Evolutionary conservation across 2,329 filamentous ascomycete genomes (phyloP), one percentile per base, ranked within the genome.

Genomic region (Calonectria hongkongensis): DNA sequence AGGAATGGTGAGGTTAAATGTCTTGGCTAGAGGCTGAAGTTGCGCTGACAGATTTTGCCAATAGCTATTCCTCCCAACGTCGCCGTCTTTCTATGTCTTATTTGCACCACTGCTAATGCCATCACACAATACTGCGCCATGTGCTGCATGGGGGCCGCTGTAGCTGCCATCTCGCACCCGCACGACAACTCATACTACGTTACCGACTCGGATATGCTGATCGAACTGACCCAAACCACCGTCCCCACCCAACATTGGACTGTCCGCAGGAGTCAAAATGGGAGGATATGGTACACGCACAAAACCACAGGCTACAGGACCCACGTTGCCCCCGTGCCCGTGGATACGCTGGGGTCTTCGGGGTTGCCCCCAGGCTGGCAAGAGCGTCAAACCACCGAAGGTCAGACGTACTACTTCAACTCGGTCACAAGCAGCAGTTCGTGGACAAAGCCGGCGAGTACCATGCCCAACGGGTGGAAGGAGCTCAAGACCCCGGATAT

Each of bases 161-260:
- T 75, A 25, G 73, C 75, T 25, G 73, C 65, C 36, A 58, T 73
- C 10, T 76, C 78, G 1, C 80, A 81, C 63, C 60, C 50, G 1
- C 80, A 81, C 62, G 78, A 81, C 30, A 79, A 74, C 50, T 74
- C 79, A 1, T 81, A 75, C 45, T 79, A 77, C 4, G 78, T 74
- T 3, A 79, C 79, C 16, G 78, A 80, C 28, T 81, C 79, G 10
- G 80, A 81, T 18, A 72, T 76, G 0, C 73, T 70, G 13, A 68
- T 80, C 28, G 74, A 79, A 2, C 66, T 71, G 3, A 58, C 76
- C 7, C 69, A 68, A 1, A 73, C 72, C 21, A 68, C 77, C 9
- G 70, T 78, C 1, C 74, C 73, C 18, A 69, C 75, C 0, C 73
- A 77, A 6, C 51, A 75, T 12, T 81, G 80, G 80, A 77, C 78